These are phyloP conservation scores for Phyllosticta ampelicida DNA, from an alignment of 2,329 filamentous ascomycete species.

Conservation along the genomic window DNA sequence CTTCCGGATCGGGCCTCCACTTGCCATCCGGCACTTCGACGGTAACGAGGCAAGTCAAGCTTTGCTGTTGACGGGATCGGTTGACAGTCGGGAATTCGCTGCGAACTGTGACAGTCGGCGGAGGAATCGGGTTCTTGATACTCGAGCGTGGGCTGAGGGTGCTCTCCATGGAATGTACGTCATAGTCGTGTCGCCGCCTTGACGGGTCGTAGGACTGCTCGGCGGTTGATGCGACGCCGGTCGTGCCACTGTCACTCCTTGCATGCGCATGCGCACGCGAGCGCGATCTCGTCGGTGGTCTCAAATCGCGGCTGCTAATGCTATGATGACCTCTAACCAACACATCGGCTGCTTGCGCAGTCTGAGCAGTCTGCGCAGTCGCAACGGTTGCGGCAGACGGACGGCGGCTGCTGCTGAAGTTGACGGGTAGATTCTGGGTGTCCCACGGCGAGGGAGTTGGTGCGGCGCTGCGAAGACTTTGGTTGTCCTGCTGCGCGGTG, in stretches of 20 bases:
- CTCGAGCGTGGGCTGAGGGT: slow-evolving; percentile 59
- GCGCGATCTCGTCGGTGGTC: slow-evolving; percentile 29
- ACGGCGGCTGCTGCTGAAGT: slow-evolving; percentile 28
- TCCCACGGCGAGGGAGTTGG: slow-evolving; percentile 58
- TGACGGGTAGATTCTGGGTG: slow-evolving; percentile 17
- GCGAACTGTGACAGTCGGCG: slow-evolving; percentile 84
- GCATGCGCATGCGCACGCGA: slow-evolving; percentile 52
- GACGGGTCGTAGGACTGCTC: slow-evolving; percentile 68
- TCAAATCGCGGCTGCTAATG: slow-evolving; percentile 9
- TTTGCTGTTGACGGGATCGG: slow-evolving; percentile 86
- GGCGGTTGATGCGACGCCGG: slow-evolving; percentile 55
- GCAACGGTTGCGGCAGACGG: slow-evolving; percentile 6
- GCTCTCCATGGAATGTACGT: slow-evolving; percentile 92
- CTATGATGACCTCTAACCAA: slow-evolving; percentile 18
- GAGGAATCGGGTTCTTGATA: slow-evolving; percentile 75
- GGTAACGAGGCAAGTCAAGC: slow-evolving; percentile 84
- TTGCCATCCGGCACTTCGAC: slow-evolving; percentile 89
- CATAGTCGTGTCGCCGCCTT: slow-evolving; percentile 78
- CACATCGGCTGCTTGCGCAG: slow-evolving; percentile 13
- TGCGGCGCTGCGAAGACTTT: slow-evolving; percentile 19
- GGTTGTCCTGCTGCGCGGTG: slow-evolving; percentile 47
- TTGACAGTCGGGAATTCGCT: slow-evolving; percentile 95
- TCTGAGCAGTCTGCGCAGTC: slow-evolving; percentile 1
- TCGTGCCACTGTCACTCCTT: slow-evolving; percentile 57
- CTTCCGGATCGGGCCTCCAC: slow-evolving; percentile 78